Percentiles rank a stretch among this genome's conserved stretches.
Evolutionary conservation across 2,329 filamentous ascomycete genomes (phyloP).

Genomic region (Colletotrichum euphorbiae): DNA sequence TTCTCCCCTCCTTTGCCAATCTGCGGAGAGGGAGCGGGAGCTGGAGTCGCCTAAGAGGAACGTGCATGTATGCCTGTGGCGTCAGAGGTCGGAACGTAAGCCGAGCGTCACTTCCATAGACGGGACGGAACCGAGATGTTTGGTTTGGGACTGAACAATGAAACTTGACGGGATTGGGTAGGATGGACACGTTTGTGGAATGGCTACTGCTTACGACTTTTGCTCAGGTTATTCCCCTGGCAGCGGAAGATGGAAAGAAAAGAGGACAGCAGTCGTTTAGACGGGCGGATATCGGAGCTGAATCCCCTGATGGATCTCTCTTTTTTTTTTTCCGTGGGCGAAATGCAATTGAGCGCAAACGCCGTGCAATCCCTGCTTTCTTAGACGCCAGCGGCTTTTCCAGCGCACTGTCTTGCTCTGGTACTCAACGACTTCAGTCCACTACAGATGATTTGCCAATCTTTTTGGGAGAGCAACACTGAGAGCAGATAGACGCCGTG

Average conservation of each 20-base stretch:
- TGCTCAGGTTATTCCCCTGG: slow-evolving; percentile 30
- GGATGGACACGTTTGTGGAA: slow-evolving; percentile 17
- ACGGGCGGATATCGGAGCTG: slow-evolving; percentile 24
- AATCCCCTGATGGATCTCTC: slow-evolving; percentile 5
- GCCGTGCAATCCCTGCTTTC: slow-evolving; percentile 15
- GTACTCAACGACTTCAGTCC: background rate
- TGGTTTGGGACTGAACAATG: slow-evolving; percentile 20
- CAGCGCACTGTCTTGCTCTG: background rate
- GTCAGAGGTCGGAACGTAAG: slow-evolving; percentile 39
- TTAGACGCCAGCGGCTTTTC: background rate
- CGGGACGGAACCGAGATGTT: slow-evolving; percentile 17
- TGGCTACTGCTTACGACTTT: slow-evolving; percentile 32
- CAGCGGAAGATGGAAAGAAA: slow-evolving; percentile 1
- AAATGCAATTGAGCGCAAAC: slow-evolving; percentile 28
- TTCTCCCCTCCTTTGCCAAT: slow-evolving; percentile 39
- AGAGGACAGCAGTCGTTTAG: slow-evolving; percentile 15
- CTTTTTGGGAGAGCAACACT: too few relatives aligned
- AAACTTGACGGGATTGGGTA: slow-evolving; percentile 11
- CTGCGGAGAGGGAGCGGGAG: slow-evolving; percentile 42
- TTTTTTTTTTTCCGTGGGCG: background rate
- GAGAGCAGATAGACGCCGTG: background rate
- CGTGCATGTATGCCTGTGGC: slow-evolving; percentile 40
- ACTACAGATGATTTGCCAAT: too few relatives aligned
- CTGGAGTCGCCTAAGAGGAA: slow-evolving; percentile 38
- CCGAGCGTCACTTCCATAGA: slow-evolving; percentile 35